Evolutionary conservation across 2,329 filamentous ascomycete species (phyloP).

Genomic region (Ampelomyces quisqualis): DNA sequence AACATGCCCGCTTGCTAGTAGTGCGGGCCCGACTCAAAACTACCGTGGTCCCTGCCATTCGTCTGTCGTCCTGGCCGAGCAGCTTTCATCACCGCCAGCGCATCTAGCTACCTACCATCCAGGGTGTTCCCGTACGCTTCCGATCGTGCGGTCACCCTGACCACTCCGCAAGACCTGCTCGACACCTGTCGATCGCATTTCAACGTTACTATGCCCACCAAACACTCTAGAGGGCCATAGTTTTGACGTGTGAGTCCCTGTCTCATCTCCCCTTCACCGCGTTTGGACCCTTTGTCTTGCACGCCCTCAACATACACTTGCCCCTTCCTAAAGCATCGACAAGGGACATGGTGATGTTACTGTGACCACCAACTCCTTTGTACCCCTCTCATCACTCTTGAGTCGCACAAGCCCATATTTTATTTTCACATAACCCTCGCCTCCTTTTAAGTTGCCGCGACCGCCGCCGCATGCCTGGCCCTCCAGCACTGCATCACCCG

Average conservation of each 20-base stretch:
- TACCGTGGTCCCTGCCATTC: conserved; percentile 31
- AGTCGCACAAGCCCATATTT: conserved; percentile 31
- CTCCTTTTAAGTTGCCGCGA: conserved; percentile 23
- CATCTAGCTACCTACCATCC: conserved; percentile 28
- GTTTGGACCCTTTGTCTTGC: conserved; percentile 36
- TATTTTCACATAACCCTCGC: conserved; percentile 15
- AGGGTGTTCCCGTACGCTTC: conserved; percentile 38
- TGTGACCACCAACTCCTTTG: conserved; percentile 38
- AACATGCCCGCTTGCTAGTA: conserved; percentile 22
- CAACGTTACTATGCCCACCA: conserved; percentile 26
- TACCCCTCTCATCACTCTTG: conserved; percentile 34
- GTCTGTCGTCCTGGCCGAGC: conserved; percentile 24
- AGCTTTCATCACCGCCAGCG: conserved; percentile 25
- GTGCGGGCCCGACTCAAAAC: conserved; percentile 28
- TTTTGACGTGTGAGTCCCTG: conserved; percentile 38
- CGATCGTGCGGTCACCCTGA: conserved; percentile 28
- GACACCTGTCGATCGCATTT: conserved; percentile 29
- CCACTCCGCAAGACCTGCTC: conserved; percentile 30
- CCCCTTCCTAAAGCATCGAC: conserved; percentile 37
- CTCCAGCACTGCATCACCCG: conserved; percentile 10
- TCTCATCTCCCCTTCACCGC: conserved; percentile 37
- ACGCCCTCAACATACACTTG: conserved; percentile 19
- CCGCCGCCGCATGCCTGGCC: conserved; percentile 18
- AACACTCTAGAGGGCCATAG: too few species aligned
- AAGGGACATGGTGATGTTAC: conserved; percentile 34